Conservation (phyloP, 2,329 filamentous ascomycete genomes). For the Diaporthe capsici region DNA sequence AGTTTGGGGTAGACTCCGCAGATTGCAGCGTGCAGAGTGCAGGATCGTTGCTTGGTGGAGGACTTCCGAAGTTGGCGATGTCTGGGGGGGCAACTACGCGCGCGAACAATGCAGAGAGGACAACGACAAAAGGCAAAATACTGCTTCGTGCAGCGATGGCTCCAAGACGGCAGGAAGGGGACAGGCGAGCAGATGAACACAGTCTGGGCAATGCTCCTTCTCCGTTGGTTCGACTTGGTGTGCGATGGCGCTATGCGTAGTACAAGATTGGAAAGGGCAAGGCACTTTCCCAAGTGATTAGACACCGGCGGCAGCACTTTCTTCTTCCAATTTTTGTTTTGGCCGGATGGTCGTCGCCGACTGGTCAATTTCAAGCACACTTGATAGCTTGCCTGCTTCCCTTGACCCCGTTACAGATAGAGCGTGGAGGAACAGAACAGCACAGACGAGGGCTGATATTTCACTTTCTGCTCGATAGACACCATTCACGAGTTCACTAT, state of each 20-base stretch:
- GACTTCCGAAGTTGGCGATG: constrained; percentile 4
- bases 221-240: background rate
- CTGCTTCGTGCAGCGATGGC: background rate
- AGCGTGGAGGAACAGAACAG: background rate
- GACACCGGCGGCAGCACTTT: constrained; percentile 8
- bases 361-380: constrained; percentile 13
- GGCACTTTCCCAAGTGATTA: constrained; percentile 5
- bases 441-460: constrained; percentile 8
- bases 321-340: background rate
- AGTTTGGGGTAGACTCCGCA: constrained; percentile 31
- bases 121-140: background rate
- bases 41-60: constrained; percentile 9
- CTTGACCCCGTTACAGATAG: background rate
- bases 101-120: background rate
- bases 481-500: background rate
- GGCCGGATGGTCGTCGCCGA: background rate
- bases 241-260: background rate
- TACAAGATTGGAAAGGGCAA: background rate
- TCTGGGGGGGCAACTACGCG: background rate
- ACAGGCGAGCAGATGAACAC: constrained; percentile 1
- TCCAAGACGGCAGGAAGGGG: background rate
- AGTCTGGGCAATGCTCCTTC: background rate
- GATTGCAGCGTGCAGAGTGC: constrained; percentile 16
- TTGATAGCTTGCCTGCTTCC: background rate
- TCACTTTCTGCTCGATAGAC: background rate